Percentiles rank a stretch among this genome's conserved stretches.
phyloP scores from a whole-genome alignment of 768 basidiomycete species.

The Agaricus bisporus region DNA sequence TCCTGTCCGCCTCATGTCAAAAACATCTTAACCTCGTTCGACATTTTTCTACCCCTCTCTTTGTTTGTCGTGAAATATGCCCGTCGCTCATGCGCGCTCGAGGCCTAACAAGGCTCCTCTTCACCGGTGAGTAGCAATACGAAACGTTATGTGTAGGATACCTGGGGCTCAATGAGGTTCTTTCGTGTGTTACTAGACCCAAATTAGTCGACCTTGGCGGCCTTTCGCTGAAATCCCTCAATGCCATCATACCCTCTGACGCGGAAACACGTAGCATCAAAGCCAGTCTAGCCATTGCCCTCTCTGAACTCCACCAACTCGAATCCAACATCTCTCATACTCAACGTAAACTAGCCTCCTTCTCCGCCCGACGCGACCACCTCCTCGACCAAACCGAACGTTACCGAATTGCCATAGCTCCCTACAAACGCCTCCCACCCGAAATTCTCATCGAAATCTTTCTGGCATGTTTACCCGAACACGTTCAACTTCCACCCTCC shows the following conservation, averaged over 20 bases:
- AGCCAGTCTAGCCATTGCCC: slow-evolving; percentile 2
- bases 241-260: slow-evolving; percentile 7
- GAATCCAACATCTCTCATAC: slow-evolving; percentile 7
- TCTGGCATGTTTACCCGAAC: slow-evolving; percentile 9
- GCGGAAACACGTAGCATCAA: not conserved
- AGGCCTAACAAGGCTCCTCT: not conserved
- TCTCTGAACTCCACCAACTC: slow-evolving; percentile 6
- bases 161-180: too few relatives aligned
- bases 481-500: slow-evolving; percentile 9
- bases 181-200: not conserved
- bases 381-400: slow-evolving; percentile 3
- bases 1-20: too few relatives aligned
- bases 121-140: too few relatives aligned
- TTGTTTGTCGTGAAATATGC: not conserved
- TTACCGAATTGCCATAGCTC: slow-evolving; percentile 15
- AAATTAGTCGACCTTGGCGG: slow-evolving; percentile 5
- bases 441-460: slow-evolving; percentile 16
- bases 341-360: slow-evolving; percentile 3
- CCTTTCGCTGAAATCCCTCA: slow-evolving; percentile 1
- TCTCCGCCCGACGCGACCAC: slow-evolving; percentile 1
- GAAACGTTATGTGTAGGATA: too few relatives aligned
- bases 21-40: too few relatives aligned
- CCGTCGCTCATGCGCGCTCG: slow-evolving; percentile 3
- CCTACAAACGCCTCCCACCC: slow-evolving; percentile 16
- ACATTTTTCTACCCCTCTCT: too few relatives aligned